Evolutionary conservation across 2,329 filamentous ascomycete genomes (phyloP).

Genomic region (Apiospora hydei): DNA sequence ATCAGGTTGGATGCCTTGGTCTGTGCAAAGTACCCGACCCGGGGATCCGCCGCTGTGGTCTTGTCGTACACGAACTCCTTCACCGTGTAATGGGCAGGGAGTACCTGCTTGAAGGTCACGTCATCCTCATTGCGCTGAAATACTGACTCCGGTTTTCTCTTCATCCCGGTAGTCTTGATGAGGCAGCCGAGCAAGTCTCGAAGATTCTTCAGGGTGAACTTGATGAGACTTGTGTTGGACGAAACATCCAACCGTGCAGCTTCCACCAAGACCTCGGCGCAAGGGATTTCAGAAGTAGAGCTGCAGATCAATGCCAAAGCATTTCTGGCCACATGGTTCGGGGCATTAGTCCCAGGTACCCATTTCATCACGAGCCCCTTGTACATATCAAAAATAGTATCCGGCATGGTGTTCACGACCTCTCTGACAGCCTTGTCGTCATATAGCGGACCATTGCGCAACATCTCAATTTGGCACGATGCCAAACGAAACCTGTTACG

Average conservation of each 20-base stretch:
- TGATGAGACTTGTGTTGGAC: conserved; percentile 29
- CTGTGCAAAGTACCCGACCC: conserved; percentile 34
- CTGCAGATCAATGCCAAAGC: conserved; percentile 40
- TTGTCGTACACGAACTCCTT: conserved; percentile 36
- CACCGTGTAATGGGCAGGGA: conserved; percentile 37
- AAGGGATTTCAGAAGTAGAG: conserved; percentile 34
- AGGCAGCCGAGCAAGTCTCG: conserved; percentile 36
- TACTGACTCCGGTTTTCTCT: conserved; percentile 20
- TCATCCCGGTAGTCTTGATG: conserved; percentile 33
- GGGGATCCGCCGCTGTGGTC: conserved; percentile 22
- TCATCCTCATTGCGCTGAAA: conserved; percentile 12
- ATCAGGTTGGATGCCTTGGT: conserved; percentile 27
- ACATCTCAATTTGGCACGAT: conserved; percentile 37
- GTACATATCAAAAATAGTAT: neutral
- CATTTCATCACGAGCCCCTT: neutral
- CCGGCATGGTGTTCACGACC: conserved; percentile 20
- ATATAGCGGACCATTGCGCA: conserved; percentile 21
- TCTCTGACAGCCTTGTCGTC: conserved; percentile 25
- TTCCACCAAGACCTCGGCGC: conserved; percentile 36
- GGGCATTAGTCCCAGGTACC: neutral
- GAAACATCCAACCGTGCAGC: conserved; percentile 37
- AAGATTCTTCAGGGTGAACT: conserved; percentile 30
- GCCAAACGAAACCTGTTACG: conserved; percentile 38
- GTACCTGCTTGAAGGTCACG: conserved; percentile 26
- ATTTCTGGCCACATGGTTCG: conserved; percentile 33